These are phyloP conservation scores for Ostreobium quekettii DNA, from an alignment of 139 green algal genomes.

Conservation along the genomic window DNA sequence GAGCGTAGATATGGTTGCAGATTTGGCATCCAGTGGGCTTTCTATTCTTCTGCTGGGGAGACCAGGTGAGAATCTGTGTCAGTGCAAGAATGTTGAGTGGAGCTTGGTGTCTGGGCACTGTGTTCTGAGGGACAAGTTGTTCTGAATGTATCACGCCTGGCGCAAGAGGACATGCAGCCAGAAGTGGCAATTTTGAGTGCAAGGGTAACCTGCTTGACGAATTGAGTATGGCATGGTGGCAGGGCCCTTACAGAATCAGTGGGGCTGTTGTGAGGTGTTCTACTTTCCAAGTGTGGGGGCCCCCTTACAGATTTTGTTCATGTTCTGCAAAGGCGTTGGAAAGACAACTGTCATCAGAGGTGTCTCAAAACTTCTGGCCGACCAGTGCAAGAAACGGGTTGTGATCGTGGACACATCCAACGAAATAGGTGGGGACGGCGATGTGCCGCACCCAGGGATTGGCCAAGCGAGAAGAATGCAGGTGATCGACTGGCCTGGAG, in stretches of 20 bases:
- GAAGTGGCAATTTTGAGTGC: no score
- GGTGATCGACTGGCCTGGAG: constrained; percentile 46
- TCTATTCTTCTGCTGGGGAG: constrained; percentile 23
- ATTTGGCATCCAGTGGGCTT: constrained; percentile 59
- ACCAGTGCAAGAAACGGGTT: constrained; percentile 67
- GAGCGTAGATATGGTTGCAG: constrained; percentile 83
- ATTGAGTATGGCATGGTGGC: no score
- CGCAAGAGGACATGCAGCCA: no score
- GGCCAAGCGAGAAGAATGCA: constrained; percentile 89
- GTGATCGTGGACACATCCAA: constrained; percentile 89
- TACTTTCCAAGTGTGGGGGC: no score
- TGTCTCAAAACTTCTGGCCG: constrained; percentile 67
- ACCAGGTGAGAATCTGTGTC: background rate
- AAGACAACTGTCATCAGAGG: constrained; percentile 5
- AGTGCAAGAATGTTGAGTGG: background rate
- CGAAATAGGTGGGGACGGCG: constrained; percentile 86
- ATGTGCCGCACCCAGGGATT: constrained; percentile 91
- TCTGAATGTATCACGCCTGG: no score
- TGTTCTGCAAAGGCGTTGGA: constrained; percentile 7
- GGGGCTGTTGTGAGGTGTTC: no score
- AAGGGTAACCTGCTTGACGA: no score
- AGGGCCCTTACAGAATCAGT: no score
- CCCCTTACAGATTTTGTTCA: no score
- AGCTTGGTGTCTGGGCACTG: background rate
- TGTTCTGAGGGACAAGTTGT: no score